Conservation (phyloP, 2,329 filamentous ascomycete species). For the Talaromyces funiculosus region DNA sequence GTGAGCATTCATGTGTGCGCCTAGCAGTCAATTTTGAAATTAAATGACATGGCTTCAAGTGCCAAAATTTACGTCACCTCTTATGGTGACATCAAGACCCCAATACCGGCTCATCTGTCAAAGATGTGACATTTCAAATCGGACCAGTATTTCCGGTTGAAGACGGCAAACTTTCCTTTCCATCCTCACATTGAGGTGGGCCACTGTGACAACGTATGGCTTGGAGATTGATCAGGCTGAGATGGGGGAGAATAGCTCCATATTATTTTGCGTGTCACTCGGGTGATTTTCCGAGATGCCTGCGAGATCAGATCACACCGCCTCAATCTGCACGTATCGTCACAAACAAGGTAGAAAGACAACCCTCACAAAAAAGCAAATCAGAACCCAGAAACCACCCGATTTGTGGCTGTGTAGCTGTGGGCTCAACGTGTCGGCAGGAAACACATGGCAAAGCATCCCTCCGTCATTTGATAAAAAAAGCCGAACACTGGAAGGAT, state of each 20-base stretch:
- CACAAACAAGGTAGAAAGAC: not conserved
- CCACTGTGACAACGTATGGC: not conserved
- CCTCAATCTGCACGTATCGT: not conserved
- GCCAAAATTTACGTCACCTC: not conserved
- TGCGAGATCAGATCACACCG: not conserved
- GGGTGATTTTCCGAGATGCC: not conserved
- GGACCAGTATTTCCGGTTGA: not conserved
- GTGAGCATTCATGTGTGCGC: not conserved
- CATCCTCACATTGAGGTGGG: not conserved
- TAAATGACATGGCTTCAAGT: not conserved
- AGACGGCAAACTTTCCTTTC: not conserved
- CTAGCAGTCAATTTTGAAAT: not conserved
- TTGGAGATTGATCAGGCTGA: not conserved
- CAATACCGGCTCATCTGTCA: not conserved
- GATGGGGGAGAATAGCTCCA: not conserved
- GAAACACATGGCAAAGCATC: constrained; percentile 4
- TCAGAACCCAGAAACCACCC: not conserved
- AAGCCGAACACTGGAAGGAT: not conserved
- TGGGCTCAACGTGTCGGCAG: not conserved
- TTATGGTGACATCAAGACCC: not conserved
- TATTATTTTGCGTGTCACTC: not conserved
- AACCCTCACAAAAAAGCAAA: not conserved
- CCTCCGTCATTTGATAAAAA: not conserved
- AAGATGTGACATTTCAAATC: not conserved
- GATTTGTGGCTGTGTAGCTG: not conserved